Evolutionary conservation across 2,329 filamentous ascomycete species (phyloP).

Genomic region (Fusarium scirpi): DNA sequence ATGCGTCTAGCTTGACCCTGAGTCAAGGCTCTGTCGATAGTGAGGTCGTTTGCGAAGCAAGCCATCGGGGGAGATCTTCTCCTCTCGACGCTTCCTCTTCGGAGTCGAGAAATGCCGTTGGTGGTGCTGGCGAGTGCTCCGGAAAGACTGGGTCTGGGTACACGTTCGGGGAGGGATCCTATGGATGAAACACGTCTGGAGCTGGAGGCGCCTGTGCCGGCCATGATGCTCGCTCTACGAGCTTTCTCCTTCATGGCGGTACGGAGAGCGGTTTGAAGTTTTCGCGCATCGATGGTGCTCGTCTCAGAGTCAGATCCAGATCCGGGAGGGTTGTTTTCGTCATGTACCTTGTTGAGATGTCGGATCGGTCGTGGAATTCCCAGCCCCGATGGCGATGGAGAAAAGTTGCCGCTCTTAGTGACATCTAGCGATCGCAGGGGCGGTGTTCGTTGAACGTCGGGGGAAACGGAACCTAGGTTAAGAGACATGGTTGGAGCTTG

Average conservation of each 20-base stretch:
- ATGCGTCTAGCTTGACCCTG: slow-evolving; percentile 68
- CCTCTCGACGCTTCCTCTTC: slow-evolving; percentile 63
- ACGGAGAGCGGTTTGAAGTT: slow-evolving; percentile 67
- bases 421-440: slow-evolving; percentile 65
- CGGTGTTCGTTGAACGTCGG: slow-evolving; percentile 50
- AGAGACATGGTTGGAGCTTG: slow-evolving; percentile 68
- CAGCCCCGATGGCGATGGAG: slow-evolving; percentile 56
- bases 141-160: slow-evolving; percentile 54
- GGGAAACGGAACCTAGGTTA: slow-evolving; percentile 63
- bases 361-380: slow-evolving; percentile 51
- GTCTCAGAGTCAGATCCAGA: slow-evolving; percentile 64
- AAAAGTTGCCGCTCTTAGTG: slow-evolving; percentile 63
- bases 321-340: slow-evolving; percentile 66
- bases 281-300: slow-evolving; percentile 63
- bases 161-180: slow-evolving; percentile 52
- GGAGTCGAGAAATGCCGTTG: slow-evolving; percentile 68
- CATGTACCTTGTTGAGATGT: slow-evolving; percentile 54
- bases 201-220: slow-evolving; percentile 52
- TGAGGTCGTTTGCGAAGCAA: slow-evolving; percentile 62
- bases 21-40: slow-evolving; percentile 58
- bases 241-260: slow-evolving; percentile 62
- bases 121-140: slow-evolving; percentile 61
- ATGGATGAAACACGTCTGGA: slow-evolving; percentile 61
- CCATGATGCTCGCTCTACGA: slow-evolving; percentile 56
- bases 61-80: slow-evolving; percentile 65